Conservation (phyloP, 208 protist species). For the Blechomonas ayalai region DNA sequence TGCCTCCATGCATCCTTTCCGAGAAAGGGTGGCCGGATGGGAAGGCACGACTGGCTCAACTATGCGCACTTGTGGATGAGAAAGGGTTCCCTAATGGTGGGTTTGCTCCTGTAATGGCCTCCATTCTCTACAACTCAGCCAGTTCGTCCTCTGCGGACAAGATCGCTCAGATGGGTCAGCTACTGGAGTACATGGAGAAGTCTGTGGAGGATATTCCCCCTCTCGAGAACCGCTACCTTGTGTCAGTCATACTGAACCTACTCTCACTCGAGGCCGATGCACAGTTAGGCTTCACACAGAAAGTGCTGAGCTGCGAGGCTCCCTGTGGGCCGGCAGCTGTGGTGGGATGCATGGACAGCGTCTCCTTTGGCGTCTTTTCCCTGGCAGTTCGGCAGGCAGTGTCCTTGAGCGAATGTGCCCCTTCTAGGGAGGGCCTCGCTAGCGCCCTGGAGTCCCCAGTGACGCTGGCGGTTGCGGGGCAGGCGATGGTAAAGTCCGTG, state of each 20-base stretch:
- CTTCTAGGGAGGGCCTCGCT: conserved; percentile 1
- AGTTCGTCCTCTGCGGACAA: not conserved
- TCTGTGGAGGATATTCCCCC: conserved; percentile 12
- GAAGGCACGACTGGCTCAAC: not conserved
- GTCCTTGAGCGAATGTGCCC: conserved; percentile 25
- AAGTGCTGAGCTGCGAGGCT: conserved; percentile 4
- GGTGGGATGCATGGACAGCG: conserved; percentile 3
- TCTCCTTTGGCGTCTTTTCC: conserved; percentile 28
- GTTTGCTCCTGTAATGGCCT: conserved; percentile 14
- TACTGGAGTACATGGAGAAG: conserved; percentile 10
- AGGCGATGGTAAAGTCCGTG: conserved; percentile 13
- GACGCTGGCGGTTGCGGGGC: conserved; percentile 8
- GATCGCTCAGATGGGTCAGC: conserved; percentile 4
- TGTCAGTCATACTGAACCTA: conserved; percentile 40
- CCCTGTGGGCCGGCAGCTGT: too few species aligned
- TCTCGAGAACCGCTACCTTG: conserved; percentile 13
- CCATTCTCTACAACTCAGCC: conserved; percentile 15
- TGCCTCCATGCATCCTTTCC: conserved; percentile 11
- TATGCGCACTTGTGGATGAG: conserved; percentile 6
- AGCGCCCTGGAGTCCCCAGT: conserved; percentile 7
- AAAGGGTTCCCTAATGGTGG: not conserved
- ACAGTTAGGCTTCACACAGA: conserved; percentile 14
- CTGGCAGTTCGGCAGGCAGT: conserved; percentile 30
- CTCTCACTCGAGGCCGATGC: conserved; percentile 63
- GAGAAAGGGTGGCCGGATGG: not conserved